Evolutionary conservation across 164 flowering plant species (phyloP).

Genomic region (Dillenia turbinata): DNA sequence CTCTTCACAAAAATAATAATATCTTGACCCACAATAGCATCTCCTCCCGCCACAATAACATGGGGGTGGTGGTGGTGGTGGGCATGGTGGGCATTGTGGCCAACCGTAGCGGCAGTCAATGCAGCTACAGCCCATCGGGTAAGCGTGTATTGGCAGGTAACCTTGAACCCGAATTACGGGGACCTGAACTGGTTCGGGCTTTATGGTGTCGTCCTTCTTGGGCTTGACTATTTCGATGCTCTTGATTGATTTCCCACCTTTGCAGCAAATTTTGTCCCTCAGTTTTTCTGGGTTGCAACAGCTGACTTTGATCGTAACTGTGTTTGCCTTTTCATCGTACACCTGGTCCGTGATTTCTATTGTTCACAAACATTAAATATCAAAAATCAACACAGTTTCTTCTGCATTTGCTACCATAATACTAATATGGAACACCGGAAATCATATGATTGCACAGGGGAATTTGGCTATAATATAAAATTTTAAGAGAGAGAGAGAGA

Average conservation of each 20-base stretch:
- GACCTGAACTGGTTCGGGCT: background rate
- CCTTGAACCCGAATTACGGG: too few species aligned
- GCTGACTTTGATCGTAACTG: conserved; percentile 45
- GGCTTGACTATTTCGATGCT: conserved; percentile 39
- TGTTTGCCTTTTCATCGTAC: conserved; percentile 46
- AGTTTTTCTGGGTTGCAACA: conserved; percentile 54
- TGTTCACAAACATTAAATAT: conserved; percentile 6
- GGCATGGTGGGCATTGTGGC: background rate
- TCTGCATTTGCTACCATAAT: too few species aligned
- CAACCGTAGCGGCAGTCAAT: conserved; percentile 7
- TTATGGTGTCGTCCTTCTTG: conserved; percentile 4
- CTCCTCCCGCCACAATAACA: background rate
- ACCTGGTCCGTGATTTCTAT: conserved; percentile 61
- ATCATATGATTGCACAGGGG: too few species aligned
- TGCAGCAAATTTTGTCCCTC: conserved; percentile 40
- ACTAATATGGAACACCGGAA: background rate
- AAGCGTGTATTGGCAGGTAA: background rate
- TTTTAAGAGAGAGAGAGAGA: background rate
- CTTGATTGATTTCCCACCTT: conserved; percentile 42
- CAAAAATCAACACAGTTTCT: background rate
- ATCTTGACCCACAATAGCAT: background rate
- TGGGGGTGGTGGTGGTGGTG: conserved; percentile 1
- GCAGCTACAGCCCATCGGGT: conserved; percentile 1
- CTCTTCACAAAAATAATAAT: conserved; percentile 6
- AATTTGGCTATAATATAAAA: too few species aligned